A percentile compares a stretch with the other conserved stretches of the same genome.
Conservation (phyloP, 2,329 filamentous ascomycete genomes). For the Bipolaris oryzae region DNA sequence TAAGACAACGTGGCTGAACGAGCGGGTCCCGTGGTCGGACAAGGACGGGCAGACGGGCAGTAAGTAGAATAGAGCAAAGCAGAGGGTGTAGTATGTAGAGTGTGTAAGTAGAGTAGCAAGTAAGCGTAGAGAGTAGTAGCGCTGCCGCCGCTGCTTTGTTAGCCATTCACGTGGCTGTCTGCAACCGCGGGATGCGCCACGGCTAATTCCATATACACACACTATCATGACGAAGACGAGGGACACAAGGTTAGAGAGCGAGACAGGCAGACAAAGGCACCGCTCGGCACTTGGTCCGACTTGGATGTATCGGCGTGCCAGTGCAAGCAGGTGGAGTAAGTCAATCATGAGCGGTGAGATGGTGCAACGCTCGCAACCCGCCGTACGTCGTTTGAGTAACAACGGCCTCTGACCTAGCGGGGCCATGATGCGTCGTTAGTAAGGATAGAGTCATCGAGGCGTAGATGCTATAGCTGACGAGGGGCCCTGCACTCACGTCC, state of each 20-base stretch:
- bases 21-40: too few species aligned
- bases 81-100: background rate
- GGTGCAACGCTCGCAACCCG: background rate
- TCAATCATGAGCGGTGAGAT: background rate
- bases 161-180: background rate
- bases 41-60: too few species aligned
- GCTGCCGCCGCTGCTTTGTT: too few species aligned
- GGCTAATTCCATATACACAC: background rate
- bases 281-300: background rate
- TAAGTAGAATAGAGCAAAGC: too few species aligned
- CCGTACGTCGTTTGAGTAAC: background rate
- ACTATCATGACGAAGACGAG: background rate
- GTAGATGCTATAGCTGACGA: background rate
- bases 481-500: background rate
- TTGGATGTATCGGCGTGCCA: background rate
- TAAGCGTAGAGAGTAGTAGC: background rate
- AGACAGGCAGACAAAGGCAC: slow-evolving; percentile 1
- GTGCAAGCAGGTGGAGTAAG: background rate
- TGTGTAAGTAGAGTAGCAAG: too few species aligned
- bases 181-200: slow-evolving; percentile 17
- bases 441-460: background rate
- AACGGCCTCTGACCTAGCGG: background rate
- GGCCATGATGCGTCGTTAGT: background rate
- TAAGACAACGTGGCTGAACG: slow-evolving; percentile 8
- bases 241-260: background rate